Conservation (phyloP, 2,329 filamentous ascomycete species). For the Diaporthe ilicicola region DNA sequence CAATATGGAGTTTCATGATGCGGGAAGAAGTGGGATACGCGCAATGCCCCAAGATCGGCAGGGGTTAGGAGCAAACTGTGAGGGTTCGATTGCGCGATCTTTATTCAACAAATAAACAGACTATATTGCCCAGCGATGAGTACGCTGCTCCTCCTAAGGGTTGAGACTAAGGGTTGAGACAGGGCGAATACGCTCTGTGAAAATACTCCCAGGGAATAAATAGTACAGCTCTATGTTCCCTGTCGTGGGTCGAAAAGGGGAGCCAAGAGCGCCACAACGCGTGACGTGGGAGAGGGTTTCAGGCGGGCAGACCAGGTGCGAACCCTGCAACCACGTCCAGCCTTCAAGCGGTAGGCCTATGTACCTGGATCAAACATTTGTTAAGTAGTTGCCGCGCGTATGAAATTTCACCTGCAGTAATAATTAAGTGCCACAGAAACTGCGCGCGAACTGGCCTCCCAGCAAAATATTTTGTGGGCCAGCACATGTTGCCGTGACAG, state of each 20-base stretch:
- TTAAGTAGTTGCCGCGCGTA: neutral
- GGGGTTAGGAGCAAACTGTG: neutral
- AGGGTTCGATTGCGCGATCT: neutral
- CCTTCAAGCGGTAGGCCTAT: neutral
- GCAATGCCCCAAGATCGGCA: too few relatives aligned
- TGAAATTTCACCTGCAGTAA: neutral
- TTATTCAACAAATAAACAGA: neutral
- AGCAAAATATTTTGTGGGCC: neutral
- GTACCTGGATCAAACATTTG: neutral
- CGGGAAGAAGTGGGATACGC: too few relatives aligned
- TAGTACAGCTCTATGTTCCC: neutral
- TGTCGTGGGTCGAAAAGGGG: neutral
- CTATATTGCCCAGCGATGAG: too few relatives aligned
- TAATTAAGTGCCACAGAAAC: neutral
- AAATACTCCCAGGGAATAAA: neutral
- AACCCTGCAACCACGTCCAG: constrained; percentile 5
- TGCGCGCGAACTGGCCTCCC: neutral
- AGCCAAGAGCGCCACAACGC: constrained; percentile 13
- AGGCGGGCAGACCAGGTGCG: neutral
- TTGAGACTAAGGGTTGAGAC: neutral
- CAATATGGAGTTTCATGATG: too few relatives aligned
- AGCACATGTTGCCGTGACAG: neutral
- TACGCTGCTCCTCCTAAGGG: neutral
- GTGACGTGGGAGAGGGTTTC: constrained; percentile 16
- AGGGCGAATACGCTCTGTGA: neutral